Evolutionary conservation across 495 filamentous ascomycete genomes (phyloP).

Genomic region (Talaromyces liani): DNA sequence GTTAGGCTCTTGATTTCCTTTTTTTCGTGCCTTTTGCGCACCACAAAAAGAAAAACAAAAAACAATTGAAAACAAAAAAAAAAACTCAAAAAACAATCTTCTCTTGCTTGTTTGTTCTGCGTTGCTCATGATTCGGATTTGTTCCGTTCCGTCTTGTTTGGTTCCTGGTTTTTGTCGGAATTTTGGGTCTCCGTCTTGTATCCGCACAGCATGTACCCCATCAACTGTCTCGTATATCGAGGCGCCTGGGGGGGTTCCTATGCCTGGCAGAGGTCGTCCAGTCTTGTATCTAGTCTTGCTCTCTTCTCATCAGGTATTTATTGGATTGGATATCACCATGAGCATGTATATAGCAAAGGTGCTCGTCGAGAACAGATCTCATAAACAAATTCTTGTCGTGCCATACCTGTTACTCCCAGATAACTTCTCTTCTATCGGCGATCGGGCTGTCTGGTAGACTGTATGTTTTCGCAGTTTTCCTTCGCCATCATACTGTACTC

Average conservation of each 20-base stretch:
- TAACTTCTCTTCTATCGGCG: neutral
- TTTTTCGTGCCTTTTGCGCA: neutral
- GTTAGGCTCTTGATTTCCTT: neutral
- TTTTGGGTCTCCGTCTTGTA: constrained; percentile 5
- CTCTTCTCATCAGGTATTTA: neutral
- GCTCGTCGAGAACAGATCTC: neutral
- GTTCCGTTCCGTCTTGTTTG: neutral
- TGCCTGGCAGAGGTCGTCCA: neutral
- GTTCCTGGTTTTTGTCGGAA: neutral
- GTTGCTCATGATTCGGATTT: neutral
- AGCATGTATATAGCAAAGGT: neutral
- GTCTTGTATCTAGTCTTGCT: neutral
- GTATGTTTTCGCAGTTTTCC: neutral
- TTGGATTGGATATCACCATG: neutral
- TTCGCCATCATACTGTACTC: neutral
- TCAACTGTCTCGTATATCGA: constrained; percentile 10
- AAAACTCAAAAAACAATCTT: neutral
- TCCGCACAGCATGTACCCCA: constrained; percentile 8
- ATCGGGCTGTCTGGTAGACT: neutral
- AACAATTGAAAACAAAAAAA: neutral
- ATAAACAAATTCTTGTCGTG: neutral
- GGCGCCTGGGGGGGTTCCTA: constrained; percentile 4
- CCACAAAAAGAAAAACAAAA: neutral
- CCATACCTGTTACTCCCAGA: neutral
- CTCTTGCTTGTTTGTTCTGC: neutral